Evolutionary conservation across 495 filamentous ascomycete species (phyloP).

Genomic region (Hyphodiscus hymeniophilus): DNA sequence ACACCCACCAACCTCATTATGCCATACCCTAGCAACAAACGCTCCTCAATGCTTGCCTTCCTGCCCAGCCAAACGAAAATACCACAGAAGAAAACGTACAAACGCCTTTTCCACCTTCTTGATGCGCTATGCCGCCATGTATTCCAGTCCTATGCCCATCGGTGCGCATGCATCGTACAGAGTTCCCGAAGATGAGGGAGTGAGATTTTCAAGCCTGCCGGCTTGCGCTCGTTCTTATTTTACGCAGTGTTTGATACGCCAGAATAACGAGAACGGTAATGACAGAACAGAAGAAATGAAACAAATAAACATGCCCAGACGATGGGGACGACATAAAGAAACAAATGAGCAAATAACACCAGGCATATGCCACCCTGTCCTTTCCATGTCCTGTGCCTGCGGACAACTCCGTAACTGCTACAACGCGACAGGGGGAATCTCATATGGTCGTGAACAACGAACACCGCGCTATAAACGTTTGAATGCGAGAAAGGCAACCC

Average conservation of each 20-base stretch:
- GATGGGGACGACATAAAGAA: constrained; percentile 4
- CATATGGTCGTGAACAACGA: constrained; percentile 23
- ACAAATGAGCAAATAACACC: constrained; percentile 14
- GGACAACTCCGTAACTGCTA: constrained; percentile 22
- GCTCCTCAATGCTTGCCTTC: too few relatives aligned
- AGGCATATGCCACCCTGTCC: constrained; percentile 17
- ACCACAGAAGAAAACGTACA: constrained; percentile 9
- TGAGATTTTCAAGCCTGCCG: constrained; percentile 20
- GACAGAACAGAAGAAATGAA: too few relatives aligned
- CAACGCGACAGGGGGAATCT: constrained; percentile 24
- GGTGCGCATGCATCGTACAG: constrained; percentile 15
- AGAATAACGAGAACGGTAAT: constrained; percentile 16
- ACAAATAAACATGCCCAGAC: constrained; percentile 12
- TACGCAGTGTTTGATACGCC: too few relatives aligned
- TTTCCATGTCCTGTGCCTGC: constrained; percentile 15
- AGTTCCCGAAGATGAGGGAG: constrained; percentile 3
- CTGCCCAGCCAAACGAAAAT: constrained; percentile 9
- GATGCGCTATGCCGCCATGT: constrained; percentile 14
- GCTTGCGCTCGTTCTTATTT: constrained; percentile 24
- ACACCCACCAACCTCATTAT: constrained; percentile 15
- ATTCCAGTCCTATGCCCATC: constrained; percentile 17
- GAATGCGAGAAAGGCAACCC: constrained; percentile 20
- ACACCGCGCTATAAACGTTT: constrained; percentile 24
- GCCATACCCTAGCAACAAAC: constrained; percentile 4
- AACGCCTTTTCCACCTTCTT: constrained; percentile 23